phyloP scores from a whole-genome alignment of 192 early-diverging fungal genomes.

The Obelidium mucronatum region DNA sequence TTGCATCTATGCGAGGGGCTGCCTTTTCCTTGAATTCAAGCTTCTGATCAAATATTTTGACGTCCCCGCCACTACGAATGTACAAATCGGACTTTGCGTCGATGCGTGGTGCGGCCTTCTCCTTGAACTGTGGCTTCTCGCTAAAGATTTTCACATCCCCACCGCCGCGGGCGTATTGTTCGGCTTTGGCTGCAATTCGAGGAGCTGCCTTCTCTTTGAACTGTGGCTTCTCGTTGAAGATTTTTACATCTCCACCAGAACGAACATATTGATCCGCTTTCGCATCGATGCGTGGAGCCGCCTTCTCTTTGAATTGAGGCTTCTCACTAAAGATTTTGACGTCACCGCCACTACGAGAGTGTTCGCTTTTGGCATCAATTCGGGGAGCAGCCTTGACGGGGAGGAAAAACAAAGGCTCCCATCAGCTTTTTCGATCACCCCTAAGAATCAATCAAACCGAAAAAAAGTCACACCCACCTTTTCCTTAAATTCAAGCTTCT shows the following conservation, averaged over 20 bases:
- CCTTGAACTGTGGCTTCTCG: conserved; percentile 30
- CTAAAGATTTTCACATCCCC: conserved; percentile 27
- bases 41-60: conserved; percentile 33
- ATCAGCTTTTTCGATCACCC: neutral
- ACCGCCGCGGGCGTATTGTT: conserved; percentile 3
- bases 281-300: conserved; percentile 27
- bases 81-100: conserved; percentile 15
- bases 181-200: conserved; percentile 23
- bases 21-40: conserved; percentile 31
- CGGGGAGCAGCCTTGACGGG: conserved; percentile 11
- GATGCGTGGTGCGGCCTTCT: conserved; percentile 22
- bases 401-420: too few species aligned
- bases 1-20: conserved; percentile 23
- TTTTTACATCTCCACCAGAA: conserved; percentile 22
- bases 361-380: conserved; percentile 20
- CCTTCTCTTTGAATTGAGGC: conserved; percentile 27
- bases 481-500: conserved; percentile 23
- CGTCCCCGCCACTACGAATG: conserved; percentile 9
- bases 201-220: neutral
- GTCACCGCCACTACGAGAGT: conserved; percentile 7
- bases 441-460: neutral
- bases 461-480: conserved; percentile 3
- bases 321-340: conserved; percentile 30
- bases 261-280: conserved; percentile 13
- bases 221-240: conserved; percentile 3